Evolutionary conservation across 345 rosid species (phyloP).

Genomic region (Ceriops decandra): DNA sequence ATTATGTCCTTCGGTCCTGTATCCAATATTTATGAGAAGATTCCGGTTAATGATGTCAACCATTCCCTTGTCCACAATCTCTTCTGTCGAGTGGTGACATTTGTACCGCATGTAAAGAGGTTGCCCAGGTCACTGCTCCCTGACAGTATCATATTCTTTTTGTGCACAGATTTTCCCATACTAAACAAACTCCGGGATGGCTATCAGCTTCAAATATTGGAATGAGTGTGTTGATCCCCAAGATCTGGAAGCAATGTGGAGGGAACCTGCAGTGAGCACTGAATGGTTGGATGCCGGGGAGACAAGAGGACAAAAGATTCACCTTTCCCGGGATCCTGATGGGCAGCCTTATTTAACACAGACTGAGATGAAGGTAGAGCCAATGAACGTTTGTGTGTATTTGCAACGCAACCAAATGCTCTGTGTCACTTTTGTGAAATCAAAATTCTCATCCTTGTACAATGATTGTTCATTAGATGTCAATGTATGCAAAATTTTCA

Average conservation of each 20-base stretch:
- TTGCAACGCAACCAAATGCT: neutral
- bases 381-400: neutral
- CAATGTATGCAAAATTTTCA: neutral
- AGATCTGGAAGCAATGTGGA: slow-evolving; percentile 89
- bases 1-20: too few species aligned
- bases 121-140: neutral
- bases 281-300: slow-evolving; percentile 94
- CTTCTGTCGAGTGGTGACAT: too few species aligned
- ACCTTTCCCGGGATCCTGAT: slow-evolving; percentile 89
- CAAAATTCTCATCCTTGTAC: neutral
- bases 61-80: too few species aligned
- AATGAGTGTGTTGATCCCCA: slow-evolving; percentile 62
- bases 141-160: neutral
- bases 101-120: too few species aligned
- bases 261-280: slow-evolving; percentile 56
- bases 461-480: neutral
- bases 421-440: neutral
- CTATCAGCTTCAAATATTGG: slow-evolving; percentile 77
- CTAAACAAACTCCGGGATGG: slow-evolving; percentile 41
- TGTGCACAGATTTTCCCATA: slow-evolving; percentile 14
- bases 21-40: too few species aligned
- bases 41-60: too few species aligned
- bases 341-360: slow-evolving; percentile 88
- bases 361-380: slow-evolving; percentile 77
- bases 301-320: slow-evolving; percentile 69